Evolutionary conservation across 768 basidiomycete species (phyloP).

Genomic region (Lepiota subincarnata): DNA sequence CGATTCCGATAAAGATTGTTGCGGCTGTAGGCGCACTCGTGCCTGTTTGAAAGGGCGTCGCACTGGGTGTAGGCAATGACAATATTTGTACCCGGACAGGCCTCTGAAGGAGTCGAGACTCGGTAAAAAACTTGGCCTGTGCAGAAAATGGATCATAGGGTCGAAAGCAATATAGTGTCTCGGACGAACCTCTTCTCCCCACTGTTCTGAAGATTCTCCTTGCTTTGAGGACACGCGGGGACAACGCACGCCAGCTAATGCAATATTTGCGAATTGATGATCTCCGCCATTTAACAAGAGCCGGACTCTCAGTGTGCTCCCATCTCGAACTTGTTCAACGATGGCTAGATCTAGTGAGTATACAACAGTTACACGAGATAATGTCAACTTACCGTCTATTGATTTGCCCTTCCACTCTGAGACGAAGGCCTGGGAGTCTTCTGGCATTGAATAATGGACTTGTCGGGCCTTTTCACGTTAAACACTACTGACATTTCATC

Average conservation of each 20-base stretch:
- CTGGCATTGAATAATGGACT: slow-evolving; percentile 85
- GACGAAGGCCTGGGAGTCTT: slow-evolving; percentile 85
- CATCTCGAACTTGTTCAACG: slow-evolving; percentile 92
- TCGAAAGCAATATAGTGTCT: slow-evolving; percentile 6
- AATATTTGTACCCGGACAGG: slow-evolving; percentile 73
- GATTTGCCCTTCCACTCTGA: slow-evolving; percentile 88
- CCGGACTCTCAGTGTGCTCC: slow-evolving; percentile 83
- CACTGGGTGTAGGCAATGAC: slow-evolving; percentile 73
- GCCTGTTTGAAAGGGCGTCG: slow-evolving; percentile 74
- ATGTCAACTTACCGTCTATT: slow-evolving; percentile 63
- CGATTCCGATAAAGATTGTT: slow-evolving; percentile 86
- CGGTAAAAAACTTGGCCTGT: slow-evolving; percentile 91
- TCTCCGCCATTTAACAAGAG: slow-evolving; percentile 84
- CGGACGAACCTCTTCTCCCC: slow-evolving; percentile 78
- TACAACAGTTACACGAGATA: slow-evolving; percentile 7
- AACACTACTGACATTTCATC: slow-evolving; percentile 6
- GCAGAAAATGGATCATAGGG: slow-evolving; percentile 16
- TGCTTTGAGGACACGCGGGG: slow-evolving; percentile 66
- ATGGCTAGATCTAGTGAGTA: slow-evolving; percentile 50
- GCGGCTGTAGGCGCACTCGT: slow-evolving; percentile 49
- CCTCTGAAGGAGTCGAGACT: slow-evolving; percentile 80
- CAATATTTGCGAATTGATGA: slow-evolving; percentile 87
- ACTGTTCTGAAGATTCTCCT: slow-evolving; percentile 76
- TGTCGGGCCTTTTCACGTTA: slow-evolving; percentile 48
- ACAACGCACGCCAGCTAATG: slow-evolving; percentile 78